phyloP scores from a whole-genome alignment of 305 asterid species.

The Withania somnifera region DNA sequence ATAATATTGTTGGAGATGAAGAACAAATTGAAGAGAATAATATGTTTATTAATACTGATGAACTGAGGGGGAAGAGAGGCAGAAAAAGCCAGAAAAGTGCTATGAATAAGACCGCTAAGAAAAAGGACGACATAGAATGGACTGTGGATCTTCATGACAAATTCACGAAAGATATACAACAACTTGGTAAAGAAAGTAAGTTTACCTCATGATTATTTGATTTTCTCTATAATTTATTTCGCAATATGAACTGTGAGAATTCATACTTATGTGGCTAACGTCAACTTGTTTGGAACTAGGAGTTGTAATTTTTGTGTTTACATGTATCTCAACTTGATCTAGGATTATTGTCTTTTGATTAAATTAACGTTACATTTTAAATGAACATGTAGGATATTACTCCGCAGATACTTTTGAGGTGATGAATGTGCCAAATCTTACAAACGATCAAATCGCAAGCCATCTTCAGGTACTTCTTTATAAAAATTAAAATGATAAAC shows the following conservation, averaged over 20 bases:
- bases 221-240: too few relatives aligned
- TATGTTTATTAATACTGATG: not conserved
- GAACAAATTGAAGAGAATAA: not conserved
- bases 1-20: not conserved
- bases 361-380: not conserved
- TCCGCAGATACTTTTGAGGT: conserved; percentile 37
- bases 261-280: too few relatives aligned
- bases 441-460: conserved; percentile 57
- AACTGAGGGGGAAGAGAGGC: not conserved
- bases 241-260: too few relatives aligned
- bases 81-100: too few relatives aligned
- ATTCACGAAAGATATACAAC: too few relatives aligned
- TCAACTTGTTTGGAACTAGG: too few relatives aligned
- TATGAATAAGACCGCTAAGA: too few relatives aligned
- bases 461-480: conserved; percentile 26
- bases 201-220: too few relatives aligned
- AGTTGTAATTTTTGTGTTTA: not conserved
- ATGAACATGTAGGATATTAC: conserved; percentile 26
- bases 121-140: too few relatives aligned
- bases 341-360: not conserved
- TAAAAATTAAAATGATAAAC: not conserved
- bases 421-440: conserved; percentile 48
- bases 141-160: too few relatives aligned
- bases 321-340: not conserved
- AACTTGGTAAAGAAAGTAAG: too few relatives aligned